Evolutionary conservation across 2,329 filamentous ascomycete species (phyloP).

Genomic region (Arthrobotrys musiformis): DNA sequence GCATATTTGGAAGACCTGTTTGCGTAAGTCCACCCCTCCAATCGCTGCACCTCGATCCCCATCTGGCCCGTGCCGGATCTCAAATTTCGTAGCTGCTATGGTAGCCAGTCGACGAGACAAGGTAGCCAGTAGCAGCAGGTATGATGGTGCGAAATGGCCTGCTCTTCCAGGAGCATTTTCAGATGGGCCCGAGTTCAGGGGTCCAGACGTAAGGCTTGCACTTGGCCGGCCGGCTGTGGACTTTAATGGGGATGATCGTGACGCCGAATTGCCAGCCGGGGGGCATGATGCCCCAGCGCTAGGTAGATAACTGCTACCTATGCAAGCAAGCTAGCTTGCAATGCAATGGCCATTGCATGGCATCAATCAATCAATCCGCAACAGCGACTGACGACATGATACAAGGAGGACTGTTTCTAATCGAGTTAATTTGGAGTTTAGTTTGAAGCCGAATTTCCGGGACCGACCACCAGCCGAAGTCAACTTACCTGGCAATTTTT

Average conservation of each 20-base stretch:
- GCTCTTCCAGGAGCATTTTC: background rate
- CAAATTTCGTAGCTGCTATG: background rate
- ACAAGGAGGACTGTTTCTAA: background rate
- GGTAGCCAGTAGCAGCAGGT: background rate
- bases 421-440: slow-evolving; percentile 1
- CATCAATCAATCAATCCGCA: too few species aligned
- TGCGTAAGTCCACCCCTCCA: slow-evolving; percentile 52
- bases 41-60: background rate
- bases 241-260: background rate
- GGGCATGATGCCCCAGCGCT: too few species aligned
- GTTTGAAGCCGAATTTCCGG: background rate
- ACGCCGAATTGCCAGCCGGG: background rate
- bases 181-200: slow-evolving; percentile 2
- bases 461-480: background rate
- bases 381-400: background rate
- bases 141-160: background rate
- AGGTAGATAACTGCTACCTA: too few species aligned
- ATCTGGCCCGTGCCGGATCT: slow-evolving; percentile 7
- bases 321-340: too few species aligned
- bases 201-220: background rate
- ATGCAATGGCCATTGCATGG: too few species aligned
- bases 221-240: background rate
- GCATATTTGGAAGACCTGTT: slow-evolving; percentile 21
- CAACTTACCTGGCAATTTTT: background rate
- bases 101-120: background rate